A percentile compares a stretch with the other conserved stretches of the same genome.
Conservation (phyloP, 2,329 filamentous ascomycete genomes). For the Aspergillus jensenii region DNA sequence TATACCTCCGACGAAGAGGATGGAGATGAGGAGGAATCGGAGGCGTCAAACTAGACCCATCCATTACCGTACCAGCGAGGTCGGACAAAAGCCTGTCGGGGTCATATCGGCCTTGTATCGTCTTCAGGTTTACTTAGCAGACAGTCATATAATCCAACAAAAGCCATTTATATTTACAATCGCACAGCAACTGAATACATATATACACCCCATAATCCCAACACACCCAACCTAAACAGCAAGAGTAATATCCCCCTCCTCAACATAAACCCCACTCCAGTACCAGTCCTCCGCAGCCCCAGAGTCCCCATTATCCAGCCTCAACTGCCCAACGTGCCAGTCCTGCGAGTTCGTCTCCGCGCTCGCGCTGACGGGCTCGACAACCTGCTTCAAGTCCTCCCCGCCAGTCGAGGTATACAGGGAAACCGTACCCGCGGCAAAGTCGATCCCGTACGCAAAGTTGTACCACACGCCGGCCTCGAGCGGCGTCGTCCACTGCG, state of each 20-base stretch:
- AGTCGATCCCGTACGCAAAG: conserved; percentile 72
- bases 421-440: conserved; percentile 59
- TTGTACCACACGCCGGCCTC: conserved; percentile 70
- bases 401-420: conserved; percentile 70
- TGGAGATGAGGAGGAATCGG: no score
- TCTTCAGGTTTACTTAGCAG: no score
- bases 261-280: conserved; percentile 71
- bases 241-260: conserved; percentile 53
- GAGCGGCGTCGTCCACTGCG: conserved; percentile 64
- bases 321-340: conserved; percentile 71
- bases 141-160: no score
- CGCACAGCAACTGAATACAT: neutral
- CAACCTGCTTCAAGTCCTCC: conserved; percentile 57
- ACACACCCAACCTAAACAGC: conserved; percentile 21
- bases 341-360: conserved; percentile 68
- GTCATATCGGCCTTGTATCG: no score
- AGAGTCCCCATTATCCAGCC: conserved; percentile 57
- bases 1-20: no score
- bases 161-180: no score
- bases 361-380: conserved; percentile 59
- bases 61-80: no score
- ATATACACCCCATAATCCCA: neutral
- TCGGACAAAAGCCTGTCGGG: no score
- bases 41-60: no score
- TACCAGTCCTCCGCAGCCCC: conserved; percentile 67